Base-by-base conservation (phyloP, 371 early-diverging fungal genomes). In the Mortierella polycephala region DNA sequence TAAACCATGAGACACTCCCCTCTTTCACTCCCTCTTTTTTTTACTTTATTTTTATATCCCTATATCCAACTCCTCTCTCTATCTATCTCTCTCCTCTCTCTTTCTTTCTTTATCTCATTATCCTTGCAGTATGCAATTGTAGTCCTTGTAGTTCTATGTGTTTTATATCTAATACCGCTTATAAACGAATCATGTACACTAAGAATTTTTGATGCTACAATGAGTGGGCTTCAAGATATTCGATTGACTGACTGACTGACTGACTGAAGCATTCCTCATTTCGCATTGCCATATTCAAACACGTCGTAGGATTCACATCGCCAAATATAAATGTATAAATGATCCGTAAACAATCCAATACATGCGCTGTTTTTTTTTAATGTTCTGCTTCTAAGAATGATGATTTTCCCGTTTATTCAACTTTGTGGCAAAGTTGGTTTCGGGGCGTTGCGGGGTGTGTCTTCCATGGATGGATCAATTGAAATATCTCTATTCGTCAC, bases 401-500 rank as follows among this genome's bases (percentile, higher is more conserved):
- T 30, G 30, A 30, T 30, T 30, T 30, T 30, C 30, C 30, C 30
- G 30, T 30, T 30, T 30, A 30, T 30, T 30, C 30, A 30, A 30
- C 30, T 30, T 30, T 30, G 30, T 30, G 1, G 30, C 4, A 30
- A 30, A 2, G 30, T 30, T 30, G 30, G 30, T 30, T 30, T 30
- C 30, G 30, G 30, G 30, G 2, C 30, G 30, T 30, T 30, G 30
- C 30, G 30, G 30, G 30, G 30, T 30, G 30, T 30, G 30, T 30
- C 30, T 30, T 30, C 4, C 30, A 46, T 46, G 46, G 46, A 46
- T 46, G 46, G 46, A 46, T 46, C 46, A 16, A 16, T 46, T 46
- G 13, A 46, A 13, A 60, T 30, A 30, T 30, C 30, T 74, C 65
- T 74, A 71, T 69, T 70, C 79, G 59, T 79, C 65, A 47, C 79